These are phyloP conservation scores for Podospora anserina DNA, from an alignment of 495 filamentous ascomycete genomes.

Conservation along the genomic window DNA sequence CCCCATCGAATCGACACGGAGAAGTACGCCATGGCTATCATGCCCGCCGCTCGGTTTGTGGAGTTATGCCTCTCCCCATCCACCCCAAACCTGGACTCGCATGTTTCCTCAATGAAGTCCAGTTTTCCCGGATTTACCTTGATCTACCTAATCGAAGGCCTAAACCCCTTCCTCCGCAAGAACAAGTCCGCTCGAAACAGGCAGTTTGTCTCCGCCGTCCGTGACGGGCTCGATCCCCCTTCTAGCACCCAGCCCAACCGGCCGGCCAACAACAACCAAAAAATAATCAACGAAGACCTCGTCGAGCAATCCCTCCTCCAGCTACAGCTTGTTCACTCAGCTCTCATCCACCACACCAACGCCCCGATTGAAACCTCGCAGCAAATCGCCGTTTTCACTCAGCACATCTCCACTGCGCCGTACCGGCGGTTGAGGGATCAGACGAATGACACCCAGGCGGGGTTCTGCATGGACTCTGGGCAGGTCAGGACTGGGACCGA, in stretches of 20 bases:
- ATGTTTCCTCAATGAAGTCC: constrained; percentile 55
- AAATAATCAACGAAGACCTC: constrained; percentile 64
- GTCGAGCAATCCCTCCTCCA: constrained; percentile 77
- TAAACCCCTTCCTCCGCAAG: constrained; percentile 64
- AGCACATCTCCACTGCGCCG: constrained; percentile 74
- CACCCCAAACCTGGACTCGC: constrained; percentile 53
- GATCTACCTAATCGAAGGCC: constrained; percentile 77
- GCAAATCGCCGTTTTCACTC: constrained; percentile 77
- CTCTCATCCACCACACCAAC: constrained; percentile 70
- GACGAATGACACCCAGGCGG: constrained; percentile 45
- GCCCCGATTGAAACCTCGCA: constrained; percentile 62
- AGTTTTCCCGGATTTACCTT: constrained; percentile 52
- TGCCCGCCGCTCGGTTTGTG: constrained; percentile 67
- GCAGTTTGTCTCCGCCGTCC: constrained; percentile 63
- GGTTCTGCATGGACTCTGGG: constrained; percentile 80
- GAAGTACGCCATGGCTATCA: constrained; percentile 62
- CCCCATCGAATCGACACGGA: constrained; percentile 57
- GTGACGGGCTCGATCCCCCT: constrained; percentile 44
- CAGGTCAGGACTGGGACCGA: constrained; percentile 74
- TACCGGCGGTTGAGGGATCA: constrained; percentile 54
- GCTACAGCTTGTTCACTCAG: constrained; percentile 66
- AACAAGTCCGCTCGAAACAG: constrained; percentile 65
- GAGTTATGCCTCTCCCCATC: constrained; percentile 50
- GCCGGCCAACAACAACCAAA: constrained; percentile 41
- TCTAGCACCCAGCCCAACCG: constrained; percentile 16